phyloP scores from a whole-genome alignment of 768 basidiomycete genomes.

The Butyriboletus loyo region DNA sequence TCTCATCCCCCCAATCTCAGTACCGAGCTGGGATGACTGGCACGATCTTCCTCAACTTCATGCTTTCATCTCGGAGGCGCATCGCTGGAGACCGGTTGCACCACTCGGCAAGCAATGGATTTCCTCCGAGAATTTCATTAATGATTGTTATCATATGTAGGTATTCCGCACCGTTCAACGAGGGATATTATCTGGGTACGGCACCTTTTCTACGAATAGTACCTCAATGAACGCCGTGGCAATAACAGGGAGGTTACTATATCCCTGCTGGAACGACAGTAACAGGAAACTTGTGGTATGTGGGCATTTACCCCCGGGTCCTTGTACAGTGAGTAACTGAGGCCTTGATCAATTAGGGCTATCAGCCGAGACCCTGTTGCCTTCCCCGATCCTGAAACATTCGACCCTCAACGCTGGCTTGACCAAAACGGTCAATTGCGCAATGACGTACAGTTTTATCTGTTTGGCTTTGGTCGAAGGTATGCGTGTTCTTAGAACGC shows the following conservation, averaged over 20 bases:
- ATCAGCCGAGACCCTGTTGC: conserved; percentile 52
- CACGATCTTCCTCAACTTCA: conserved; percentile 33
- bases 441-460: conserved; percentile 44
- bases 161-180: conserved; percentile 61
- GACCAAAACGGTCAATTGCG: conserved; percentile 39
- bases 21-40: conserved; percentile 37
- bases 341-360: conserved; percentile 31
- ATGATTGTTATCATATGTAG: conserved; percentile 22
- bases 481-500: neutral
- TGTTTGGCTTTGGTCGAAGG: conserved; percentile 54
- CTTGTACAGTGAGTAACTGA: neutral
- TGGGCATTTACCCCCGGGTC: neutral
- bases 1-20: conserved; percentile 13
- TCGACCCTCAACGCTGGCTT: conserved; percentile 59
- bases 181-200: conserved; percentile 60
- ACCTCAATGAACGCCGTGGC: conserved; percentile 24
- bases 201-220: conserved; percentile 2
- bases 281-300: conserved; percentile 22
- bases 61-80: conserved; percentile 37
- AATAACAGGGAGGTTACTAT: conserved; percentile 12
- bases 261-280: conserved; percentile 27
- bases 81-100: conserved; percentile 37
- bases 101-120: conserved; percentile 20
- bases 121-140: too few relatives aligned
- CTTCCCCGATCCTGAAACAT: conserved; percentile 56